Evolutionary conservation across 495 filamentous ascomycete genomes (phyloP).

Genomic region (Aspergillus panamensis): DNA sequence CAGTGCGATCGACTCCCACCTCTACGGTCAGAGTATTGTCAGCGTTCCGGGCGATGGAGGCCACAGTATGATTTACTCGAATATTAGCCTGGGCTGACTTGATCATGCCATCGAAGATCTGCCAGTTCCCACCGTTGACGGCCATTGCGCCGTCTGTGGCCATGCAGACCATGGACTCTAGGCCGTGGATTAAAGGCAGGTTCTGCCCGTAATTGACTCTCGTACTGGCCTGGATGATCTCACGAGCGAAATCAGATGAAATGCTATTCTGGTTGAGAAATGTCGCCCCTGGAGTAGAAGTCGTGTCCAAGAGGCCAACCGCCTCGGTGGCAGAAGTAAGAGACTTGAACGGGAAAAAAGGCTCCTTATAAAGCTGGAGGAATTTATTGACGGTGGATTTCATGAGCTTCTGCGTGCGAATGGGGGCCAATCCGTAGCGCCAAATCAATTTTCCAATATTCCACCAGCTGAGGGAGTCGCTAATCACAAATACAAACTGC

Average conservation of each 20-base stretch:
- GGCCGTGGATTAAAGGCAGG: conserved; percentile 73
- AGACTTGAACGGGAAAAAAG: conserved; percentile 78
- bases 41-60: conserved; percentile 48
- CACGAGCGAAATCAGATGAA: conserved; percentile 61
- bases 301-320: conserved; percentile 61
- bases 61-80: conserved; percentile 68
- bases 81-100: conserved; percentile 57
- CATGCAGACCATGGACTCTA: conserved; percentile 94
- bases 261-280: conserved; percentile 69
- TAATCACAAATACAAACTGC: conserved; percentile 64
- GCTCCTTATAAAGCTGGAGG: conserved; percentile 73
- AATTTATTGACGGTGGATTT: conserved; percentile 69
- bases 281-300: conserved; percentile 65
- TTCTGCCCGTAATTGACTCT: conserved; percentile 97
- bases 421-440: conserved; percentile 79
- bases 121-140: conserved; percentile 89
- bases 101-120: conserved; percentile 83
- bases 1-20: conserved; percentile 32
- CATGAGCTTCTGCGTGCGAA: conserved; percentile 70
- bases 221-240: conserved; percentile 89
- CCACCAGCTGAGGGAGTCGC: conserved; percentile 68
- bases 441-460: conserved; percentile 72
- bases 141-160: conserved; percentile 78
- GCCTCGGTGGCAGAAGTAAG: conserved; percentile 62
- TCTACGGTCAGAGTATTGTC: conserved; percentile 51